Base-by-base conservation (phyloP, 73 alveolate species). In the Halteria grandinella region DNA sequence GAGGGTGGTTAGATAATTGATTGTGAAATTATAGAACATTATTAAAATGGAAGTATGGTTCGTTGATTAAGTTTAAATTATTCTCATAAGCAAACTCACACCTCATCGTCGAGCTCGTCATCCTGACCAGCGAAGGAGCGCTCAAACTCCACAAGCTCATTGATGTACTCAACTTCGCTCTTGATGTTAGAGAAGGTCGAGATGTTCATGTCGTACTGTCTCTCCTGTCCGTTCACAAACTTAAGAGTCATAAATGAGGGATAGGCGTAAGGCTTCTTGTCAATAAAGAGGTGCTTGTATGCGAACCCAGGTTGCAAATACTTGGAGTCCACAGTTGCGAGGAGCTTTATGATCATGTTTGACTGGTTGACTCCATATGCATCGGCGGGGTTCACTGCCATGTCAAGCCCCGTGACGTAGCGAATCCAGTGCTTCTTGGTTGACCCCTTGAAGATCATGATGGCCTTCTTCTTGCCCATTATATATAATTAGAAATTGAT, bases 391-490 rank as follows among this genome's bases (percentile, higher is more conserved):
- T 60, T 60, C 3, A 60, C 51, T 8, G 41, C 12, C 77, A 60
- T 60, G 6, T 60, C 43, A 23, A 60, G 7, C n/a, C 24, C 34
- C 17, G 77, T 60, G 10, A 60, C 43, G 24, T 60, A 60, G 5
- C 51, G n/a, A 37, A 60, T 60, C 77, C 77, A 60, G 23, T 60
- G 77, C 24, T 37, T 36, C 43, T 60, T 60, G 18, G 27, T 21
- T 25, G 77, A 60, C 15, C 77, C 77, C 77, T 60, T 60, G 23
- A 60, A 60, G 23, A 60, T 60, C 77, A 60, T 60, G n/a, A 29
- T 60, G n/a, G 77, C 77, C 77, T 60, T 60, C 77, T 60, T 60
- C 51, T 60, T 60, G 37, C 77, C 77, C 77, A 60, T 60, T 23
- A 40, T 60, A 57, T 53, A 39, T 39, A 39, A 39, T 39, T 39